Evolutionary conservation across 768 basidiomycete species (phyloP), one percentile per base, ranked within the genome.

Genomic region (Holtermannia corniformis): DNA sequence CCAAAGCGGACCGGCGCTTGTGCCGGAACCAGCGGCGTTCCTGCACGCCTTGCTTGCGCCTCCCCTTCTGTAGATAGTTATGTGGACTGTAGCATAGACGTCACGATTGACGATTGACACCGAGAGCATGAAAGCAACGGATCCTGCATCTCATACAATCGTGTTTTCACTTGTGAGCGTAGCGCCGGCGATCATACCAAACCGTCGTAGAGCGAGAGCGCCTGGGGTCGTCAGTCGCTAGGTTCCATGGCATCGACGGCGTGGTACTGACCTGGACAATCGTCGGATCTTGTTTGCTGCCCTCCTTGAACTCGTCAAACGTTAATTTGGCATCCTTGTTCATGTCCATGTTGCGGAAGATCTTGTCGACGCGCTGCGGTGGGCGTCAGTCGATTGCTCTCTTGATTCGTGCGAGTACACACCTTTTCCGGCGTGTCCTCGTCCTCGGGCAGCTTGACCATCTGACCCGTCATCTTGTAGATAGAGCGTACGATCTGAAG

Each of bases 381-480:
- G 50, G 53, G 43, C 19, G 50, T 23, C 58, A 53, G 61, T 48
- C 32, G 16, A 16, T 16, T 37, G 10, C 7, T 7, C 10, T 7
- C 23, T 25, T 21, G 16, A 26, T 47, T 26, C 10, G 20, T 44
- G 23, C 26, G 14, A 3, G 12, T 23, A 50, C 67, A 42, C 63
- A 82, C 92, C 87, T 97, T 99, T 74, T 97, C 91, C 1, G 95
- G 93, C n/a, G 95, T 99, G 75, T 97, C 92, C 74, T 99, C 95
- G 70, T 97, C 95, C 40, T 84, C 78, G n/a, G 95, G 92, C 20
- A 97, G 81, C 72, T 91, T 92, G 59, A 97, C 93, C 92, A 97
- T 96, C 73, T 92, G 84, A 19, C 95, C 95, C 3, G 95, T 97
- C 95, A 99, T 97, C 81, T 93, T 96, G 79, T 97, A 99, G 76